A percentile compares a stretch with the other conserved stretches of the same genome.
Evolutionary conservation across 371 early-diverging fungal genomes (phyloP).

Genomic region (Nematocida sp.): DNA sequence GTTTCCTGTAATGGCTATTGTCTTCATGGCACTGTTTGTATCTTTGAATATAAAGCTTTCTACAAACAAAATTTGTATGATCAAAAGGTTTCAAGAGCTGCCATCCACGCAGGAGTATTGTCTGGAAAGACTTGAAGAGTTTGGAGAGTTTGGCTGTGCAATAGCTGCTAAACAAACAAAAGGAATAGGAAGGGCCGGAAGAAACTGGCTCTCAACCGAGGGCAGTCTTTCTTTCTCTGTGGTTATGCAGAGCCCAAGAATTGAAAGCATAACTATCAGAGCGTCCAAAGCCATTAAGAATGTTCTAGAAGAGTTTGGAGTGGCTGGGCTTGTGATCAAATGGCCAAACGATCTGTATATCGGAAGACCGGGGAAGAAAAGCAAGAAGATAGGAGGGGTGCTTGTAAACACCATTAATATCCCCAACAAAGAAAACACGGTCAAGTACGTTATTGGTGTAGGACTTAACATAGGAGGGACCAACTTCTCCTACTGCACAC

Average conservation of each 20-base stretch:
- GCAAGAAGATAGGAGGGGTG: constrained; percentile 22
- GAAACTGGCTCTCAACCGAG: constrained; percentile 27
- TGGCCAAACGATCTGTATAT: constrained; percentile 48
- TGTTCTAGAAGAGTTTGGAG: background rate
- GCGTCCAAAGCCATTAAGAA: background rate
- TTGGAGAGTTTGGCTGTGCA: background rate
- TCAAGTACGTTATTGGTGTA: constrained; percentile 14
- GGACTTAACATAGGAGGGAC: constrained; percentile 19
- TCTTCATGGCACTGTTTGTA: constrained; percentile 31
- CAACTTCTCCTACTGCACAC: background rate
- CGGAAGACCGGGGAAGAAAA: background rate
- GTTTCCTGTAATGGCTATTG: constrained; percentile 44
- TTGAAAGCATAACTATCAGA: background rate
- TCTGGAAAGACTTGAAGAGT: background rate
- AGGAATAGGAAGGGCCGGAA: constrained; percentile 23
- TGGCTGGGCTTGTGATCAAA: background rate
- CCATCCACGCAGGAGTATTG: constrained; percentile 37
- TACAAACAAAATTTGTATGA: background rate
- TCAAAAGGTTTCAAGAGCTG: background rate
- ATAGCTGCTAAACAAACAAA: constrained; percentile 9
- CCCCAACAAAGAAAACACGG: background rate
- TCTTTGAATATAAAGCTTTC: background rate
- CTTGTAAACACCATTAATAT: constrained; percentile 13
- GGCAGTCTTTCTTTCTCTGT: constrained; percentile 25
- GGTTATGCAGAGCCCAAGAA: background rate